These are phyloP conservation scores for Mucuna pruriens DNA, from an alignment of 306 rosid genomes.

Conservation along the genomic window DNA sequence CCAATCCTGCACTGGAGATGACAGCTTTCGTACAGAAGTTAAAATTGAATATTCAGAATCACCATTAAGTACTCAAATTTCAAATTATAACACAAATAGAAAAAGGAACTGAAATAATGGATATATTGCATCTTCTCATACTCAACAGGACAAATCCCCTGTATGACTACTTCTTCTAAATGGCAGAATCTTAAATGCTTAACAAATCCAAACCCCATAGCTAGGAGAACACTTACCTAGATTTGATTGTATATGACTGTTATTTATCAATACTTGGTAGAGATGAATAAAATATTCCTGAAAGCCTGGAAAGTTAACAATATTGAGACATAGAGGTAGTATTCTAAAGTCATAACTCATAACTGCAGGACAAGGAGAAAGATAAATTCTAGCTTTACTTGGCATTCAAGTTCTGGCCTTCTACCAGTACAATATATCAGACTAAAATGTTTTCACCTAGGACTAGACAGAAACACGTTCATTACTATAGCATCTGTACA, in stretches of 20 bases:
- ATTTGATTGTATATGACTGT: slow-evolving; percentile 21
- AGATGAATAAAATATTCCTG: slow-evolving; percentile 17
- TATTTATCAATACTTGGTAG: slow-evolving; percentile 15
- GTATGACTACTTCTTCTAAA: background rate
- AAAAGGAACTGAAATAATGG: background rate
- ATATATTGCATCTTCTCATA: slow-evolving; percentile 10
- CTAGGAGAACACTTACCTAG: background rate
- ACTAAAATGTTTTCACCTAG: slow-evolving; percentile 2
- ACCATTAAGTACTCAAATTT: slow-evolving; percentile 39
- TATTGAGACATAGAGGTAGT: background rate
- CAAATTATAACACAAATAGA: slow-evolving; percentile 29
- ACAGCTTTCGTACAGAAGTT: slow-evolving; percentile 49
- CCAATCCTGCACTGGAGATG: slow-evolving; percentile 95
- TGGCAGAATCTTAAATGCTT: slow-evolving; percentile 19
- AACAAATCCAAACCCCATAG: slow-evolving; percentile 14
- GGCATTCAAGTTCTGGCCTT: slow-evolving; percentile 22
- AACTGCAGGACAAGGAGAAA: slow-evolving; percentile 2
- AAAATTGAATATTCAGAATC: slow-evolving; percentile 42
- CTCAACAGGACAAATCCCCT: background rate
- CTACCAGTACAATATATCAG: background rate
- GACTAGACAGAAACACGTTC: slow-evolving; percentile 26
- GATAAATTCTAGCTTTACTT: background rate
- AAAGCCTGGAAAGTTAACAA: slow-evolving; percentile 8
- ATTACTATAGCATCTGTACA: slow-evolving; percentile 9
- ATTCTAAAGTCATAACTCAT: slow-evolving; percentile 15